phyloP scores from a whole-genome alignment of 176 grass and related monocot genomes.

The Aegilops sharonensis region DNA sequence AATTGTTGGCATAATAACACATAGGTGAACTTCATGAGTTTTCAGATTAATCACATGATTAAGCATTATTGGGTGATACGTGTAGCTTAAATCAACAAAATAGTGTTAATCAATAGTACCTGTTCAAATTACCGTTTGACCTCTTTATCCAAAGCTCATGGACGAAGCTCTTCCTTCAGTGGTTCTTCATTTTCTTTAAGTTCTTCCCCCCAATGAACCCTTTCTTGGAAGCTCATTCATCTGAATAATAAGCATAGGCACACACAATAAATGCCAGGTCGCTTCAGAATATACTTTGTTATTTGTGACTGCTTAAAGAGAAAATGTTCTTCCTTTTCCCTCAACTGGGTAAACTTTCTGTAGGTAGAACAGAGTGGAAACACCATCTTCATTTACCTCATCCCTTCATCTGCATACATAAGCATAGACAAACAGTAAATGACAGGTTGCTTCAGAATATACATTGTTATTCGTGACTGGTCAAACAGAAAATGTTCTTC shows the following conservation, averaged over 20 bases:
- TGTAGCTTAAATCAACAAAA: not conserved
- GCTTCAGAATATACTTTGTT: not conserved
- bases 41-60: no score
- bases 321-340: slow-evolving; percentile 14
- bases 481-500: slow-evolving; percentile 9
- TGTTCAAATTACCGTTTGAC: slow-evolving; percentile 83
- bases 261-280: slow-evolving; percentile 14
- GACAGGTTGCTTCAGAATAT: not conserved
- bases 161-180: slow-evolving; percentile 57
- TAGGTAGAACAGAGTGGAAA: slow-evolving; percentile 47
- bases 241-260: slow-evolving; percentile 34
- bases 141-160: slow-evolving; percentile 77
- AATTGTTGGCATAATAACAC: no score
- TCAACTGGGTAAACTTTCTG: slow-evolving; percentile 91
- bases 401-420: slow-evolving; percentile 64
- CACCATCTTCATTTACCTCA: no score
- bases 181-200: slow-evolving; percentile 37
- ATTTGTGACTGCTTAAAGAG: not conserved
- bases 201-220: slow-evolving; percentile 60
- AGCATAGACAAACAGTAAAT: slow-evolving; percentile 24
- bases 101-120: slow-evolving; percentile 37
- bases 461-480: not conserved
- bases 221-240: slow-evolving; percentile 92
- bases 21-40: no score
- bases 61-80: not conserved